phyloP scores from a whole-genome alignment of 805 yeast species.

The Metschnikowia gruessii region DNA sequence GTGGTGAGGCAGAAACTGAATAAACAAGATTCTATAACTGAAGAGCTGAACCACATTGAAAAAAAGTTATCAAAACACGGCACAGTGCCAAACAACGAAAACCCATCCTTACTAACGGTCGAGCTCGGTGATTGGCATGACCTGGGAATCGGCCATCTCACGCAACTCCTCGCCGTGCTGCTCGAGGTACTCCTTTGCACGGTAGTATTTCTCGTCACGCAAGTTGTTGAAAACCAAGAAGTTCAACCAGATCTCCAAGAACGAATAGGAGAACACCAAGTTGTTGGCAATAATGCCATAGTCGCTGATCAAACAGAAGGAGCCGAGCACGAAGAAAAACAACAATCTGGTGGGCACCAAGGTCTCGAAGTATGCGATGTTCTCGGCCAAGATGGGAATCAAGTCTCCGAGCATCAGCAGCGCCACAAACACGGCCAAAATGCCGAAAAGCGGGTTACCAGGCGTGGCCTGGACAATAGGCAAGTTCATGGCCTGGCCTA shows the following conservation, averaged over 20 bases:
- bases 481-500: conserved; percentile 60
- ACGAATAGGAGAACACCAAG: conserved; percentile 55
- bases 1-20: no score
- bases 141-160: conserved; percentile 29
- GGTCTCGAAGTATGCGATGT: conserved; percentile 53
- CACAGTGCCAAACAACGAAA: not conserved
- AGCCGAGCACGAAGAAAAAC: conserved; percentile 48
- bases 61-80: not conserved
- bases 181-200: conserved; percentile 42
- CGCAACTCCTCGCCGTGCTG: conserved; percentile 38
- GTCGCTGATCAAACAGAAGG: conserved; percentile 47
- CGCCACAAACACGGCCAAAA: conserved; percentile 45
- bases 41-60: no score
- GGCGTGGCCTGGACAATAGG: conserved; percentile 30
- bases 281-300: conserved; percentile 55
- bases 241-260: conserved; percentile 68
- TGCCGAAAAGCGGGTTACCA: conserved; percentile 48
- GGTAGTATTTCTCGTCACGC: conserved; percentile 58
- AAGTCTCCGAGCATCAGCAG: conserved; percentile 51
- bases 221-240: conserved; percentile 59
- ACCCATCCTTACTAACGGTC: conserved; percentile 4
- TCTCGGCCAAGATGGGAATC: conserved; percentile 45
- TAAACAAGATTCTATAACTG: not conserved
- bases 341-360: conserved; percentile 57
- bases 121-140: conserved; percentile 28